These are phyloP conservation scores for Spathaspora girioi DNA, from an alignment of 805 yeast genomes.

Conservation along the genomic window DNA sequence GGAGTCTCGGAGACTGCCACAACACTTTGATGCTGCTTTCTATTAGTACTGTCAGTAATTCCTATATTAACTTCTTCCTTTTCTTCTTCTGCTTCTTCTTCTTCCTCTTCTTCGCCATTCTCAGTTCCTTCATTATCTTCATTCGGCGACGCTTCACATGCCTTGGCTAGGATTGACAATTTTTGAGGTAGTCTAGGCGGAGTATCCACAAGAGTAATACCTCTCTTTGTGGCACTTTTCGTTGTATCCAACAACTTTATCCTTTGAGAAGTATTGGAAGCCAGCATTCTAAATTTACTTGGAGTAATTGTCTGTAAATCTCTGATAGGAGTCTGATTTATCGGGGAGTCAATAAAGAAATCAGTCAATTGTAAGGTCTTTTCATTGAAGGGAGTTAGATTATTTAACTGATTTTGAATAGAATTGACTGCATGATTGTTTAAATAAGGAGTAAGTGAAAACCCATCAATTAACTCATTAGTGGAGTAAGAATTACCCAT, in stretches of 20 bases:
- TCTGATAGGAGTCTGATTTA: conserved; percentile 29
- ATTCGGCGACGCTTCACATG: background rate
- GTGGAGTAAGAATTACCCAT: conserved; percentile 1
- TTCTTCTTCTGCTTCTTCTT: conserved; percentile 10
- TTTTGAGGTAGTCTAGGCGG: conserved; percentile 35
- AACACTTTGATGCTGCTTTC: background rate
- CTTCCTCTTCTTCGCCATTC: conserved; percentile 10
- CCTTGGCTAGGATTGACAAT: conserved; percentile 17
- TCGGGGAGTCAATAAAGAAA: conserved; percentile 44
- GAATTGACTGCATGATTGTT: conserved; percentile 20
- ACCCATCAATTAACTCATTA: conserved; percentile 16
- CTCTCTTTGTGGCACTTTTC: conserved; percentile 28
- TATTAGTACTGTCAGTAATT: background rate
- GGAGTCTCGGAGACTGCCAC: conserved; percentile 7
- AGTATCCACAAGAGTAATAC: conserved; percentile 34
- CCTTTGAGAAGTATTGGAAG: conserved; percentile 5
- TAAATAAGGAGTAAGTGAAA: conserved; percentile 40
- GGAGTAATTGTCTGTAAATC: conserved; percentile 40
- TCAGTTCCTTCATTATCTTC: conserved; percentile 3
- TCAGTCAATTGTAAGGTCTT: conserved; percentile 38
- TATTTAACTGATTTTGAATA: conserved; percentile 16
- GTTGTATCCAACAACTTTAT: conserved; percentile 20
- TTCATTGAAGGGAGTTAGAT: conserved; percentile 42
- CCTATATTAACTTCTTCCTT: conserved; percentile 15
- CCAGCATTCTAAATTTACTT: conserved; percentile 25